Evolutionary conservation across 1,284 basidiomycete species (phyloP), one percentile per base, ranked within the genome.

Genomic region (Gymnopus androsaceus): DNA sequence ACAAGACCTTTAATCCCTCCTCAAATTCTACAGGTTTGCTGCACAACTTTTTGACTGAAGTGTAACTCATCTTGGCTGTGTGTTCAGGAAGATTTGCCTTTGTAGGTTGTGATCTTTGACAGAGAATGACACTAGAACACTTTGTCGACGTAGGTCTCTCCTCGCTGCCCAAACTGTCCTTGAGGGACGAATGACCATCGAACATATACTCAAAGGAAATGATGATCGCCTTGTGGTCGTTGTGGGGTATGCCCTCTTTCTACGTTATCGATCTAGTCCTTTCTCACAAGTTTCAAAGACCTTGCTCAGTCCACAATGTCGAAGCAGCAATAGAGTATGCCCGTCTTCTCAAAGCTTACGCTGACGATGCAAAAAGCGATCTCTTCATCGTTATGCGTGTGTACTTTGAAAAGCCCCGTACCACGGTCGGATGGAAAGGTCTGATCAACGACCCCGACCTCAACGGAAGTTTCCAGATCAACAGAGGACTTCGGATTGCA

Each of bases 341-440:
- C 23, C 81, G 80, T 55, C 80, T 88, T 59, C 81, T 98, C 55
- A 84, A 82, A 55, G 83, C 77, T 42, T 98, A 98, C 69, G 90
- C 94, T 7, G 87, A 94, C 41, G 69, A 74, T 17, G 87, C 91
- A 31, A 86, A 85, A 68, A 87, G 92, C 11, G 96, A 98, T 67
- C 82, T 99, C 36, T 83, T 91, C 72, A 98, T 99, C 68, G 81
- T 98, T 65, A 98, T 98, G 95, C 87, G 94, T 41, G 94, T 95
- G 63, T 97, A 97, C 77, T 97, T 96, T 69, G 94, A 96, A 68
- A 96, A 96, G 76, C 95, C 95, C 1, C 82, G 96, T 41, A 98
- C 96, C 11, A 98, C 96, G 0, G 90, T 98, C 52, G 95, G 95
- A 17, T 98, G 96, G 96, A 98, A 98, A 73, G 96, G 96, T 50